Evolutionary conservation across 768 basidiomycete species (phyloP).

Genomic region (Fomitopsis serialis): DNA sequence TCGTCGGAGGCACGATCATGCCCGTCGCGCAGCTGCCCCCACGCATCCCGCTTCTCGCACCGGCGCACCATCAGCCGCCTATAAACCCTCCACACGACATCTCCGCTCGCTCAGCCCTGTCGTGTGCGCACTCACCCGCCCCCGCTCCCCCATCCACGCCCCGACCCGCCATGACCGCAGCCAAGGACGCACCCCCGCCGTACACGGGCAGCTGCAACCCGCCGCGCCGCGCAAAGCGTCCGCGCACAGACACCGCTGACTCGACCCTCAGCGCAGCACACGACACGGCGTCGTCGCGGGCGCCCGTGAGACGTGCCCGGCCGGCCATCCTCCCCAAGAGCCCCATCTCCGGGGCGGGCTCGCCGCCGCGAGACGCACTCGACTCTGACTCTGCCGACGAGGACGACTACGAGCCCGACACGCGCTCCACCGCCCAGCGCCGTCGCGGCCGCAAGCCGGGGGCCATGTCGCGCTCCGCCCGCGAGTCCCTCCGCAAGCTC

Average conservation of each 20-base stretch:
- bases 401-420: constrained; percentile 26
- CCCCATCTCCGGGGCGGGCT: constrained; percentile 5
- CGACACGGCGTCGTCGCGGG: constrained; percentile 1
- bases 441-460: constrained; percentile 72
- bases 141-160: not conserved
- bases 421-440: constrained; percentile 33
- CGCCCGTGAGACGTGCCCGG: constrained; percentile 8
- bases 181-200: constrained; percentile 1
- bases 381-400: constrained; percentile 20
- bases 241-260: constrained; percentile 20
- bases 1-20: constrained; percentile 11
- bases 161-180: not conserved
- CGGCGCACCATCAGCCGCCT: not conserved
- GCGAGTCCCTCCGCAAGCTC: constrained; percentile 84
- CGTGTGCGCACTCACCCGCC: constrained; percentile 12
- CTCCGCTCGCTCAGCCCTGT: constrained; percentile 2
- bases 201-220: constrained; percentile 40
- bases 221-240: constrained; percentile 40
- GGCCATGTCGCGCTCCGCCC: constrained; percentile 64
- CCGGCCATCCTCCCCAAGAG: constrained; percentile 20
- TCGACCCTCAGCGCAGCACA: not conserved
- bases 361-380: constrained; percentile 17
- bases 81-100: not conserved
- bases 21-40: constrained; percentile 1
- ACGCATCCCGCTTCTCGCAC: not conserved